Evolutionary conservation across 2,329 filamentous ascomycete species (phyloP).

Genomic region (Colletotrichum gigasporum): DNA sequence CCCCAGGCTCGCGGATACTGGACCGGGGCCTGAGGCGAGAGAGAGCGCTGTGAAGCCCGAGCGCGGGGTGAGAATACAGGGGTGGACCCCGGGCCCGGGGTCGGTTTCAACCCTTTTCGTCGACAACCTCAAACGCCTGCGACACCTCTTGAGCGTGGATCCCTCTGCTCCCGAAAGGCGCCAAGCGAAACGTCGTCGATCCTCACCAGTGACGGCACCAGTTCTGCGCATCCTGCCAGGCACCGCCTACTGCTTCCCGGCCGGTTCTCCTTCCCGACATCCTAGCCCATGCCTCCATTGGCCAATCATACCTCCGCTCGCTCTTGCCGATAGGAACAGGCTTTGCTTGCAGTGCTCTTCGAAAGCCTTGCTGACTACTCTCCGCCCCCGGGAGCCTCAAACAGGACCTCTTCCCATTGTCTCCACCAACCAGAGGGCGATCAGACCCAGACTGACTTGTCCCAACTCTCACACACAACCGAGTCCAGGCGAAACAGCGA

Average conservation of each 20-base stretch:
- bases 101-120: constrained; percentile 26
- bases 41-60: too few relatives aligned
- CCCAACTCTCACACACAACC: constrained; percentile 30
- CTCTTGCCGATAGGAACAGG: not conserved
- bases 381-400: not conserved
- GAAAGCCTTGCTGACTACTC: not conserved
- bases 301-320: not conserved
- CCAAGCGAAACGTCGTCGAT: constrained; percentile 24
- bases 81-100: constrained; percentile 13
- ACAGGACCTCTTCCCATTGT: not conserved
- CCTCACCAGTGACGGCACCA: not conserved
- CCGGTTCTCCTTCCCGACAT: not conserved
- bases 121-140: constrained; percentile 30
- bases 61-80: not conserved
- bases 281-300: not conserved
- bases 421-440: not conserved
- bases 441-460: constrained; percentile 30
- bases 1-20: not conserved
- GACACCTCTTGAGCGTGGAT: constrained; percentile 22
- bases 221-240: too few relatives aligned
- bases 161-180: constrained; percentile 16
- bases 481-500: constrained; percentile 29
- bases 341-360: not conserved
- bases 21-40: constrained; percentile 11
- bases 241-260: not conserved